Evolutionary conservation across 345 rosid genomes (phyloP).

Genomic region (Citrus medica): DNA sequence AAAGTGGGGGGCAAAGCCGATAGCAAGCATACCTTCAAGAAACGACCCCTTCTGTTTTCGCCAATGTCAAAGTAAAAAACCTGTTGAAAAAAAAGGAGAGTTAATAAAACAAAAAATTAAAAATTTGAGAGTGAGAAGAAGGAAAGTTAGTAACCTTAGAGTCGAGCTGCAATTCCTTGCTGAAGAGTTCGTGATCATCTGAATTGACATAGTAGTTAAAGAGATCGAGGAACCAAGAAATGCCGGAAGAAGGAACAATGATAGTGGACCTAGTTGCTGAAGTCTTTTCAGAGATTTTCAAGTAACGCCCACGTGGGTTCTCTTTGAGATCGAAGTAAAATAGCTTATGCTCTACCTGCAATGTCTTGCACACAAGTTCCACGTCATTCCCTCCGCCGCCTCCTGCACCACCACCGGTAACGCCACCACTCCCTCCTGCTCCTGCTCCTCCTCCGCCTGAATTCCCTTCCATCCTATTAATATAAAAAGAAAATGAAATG

Average conservation of each 20-base stretch:
- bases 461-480: constrained; percentile 49
- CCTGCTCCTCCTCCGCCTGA: constrained; percentile 33
- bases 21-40: constrained; percentile 62
- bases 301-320: constrained; percentile 93
- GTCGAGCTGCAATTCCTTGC: constrained; percentile 98
- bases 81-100: constrained; percentile 22
- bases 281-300: constrained; percentile 96
- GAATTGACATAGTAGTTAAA: constrained; percentile 93
- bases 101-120: not conserved
- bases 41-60: constrained; percentile 92
- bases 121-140: not conserved
- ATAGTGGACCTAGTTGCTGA: constrained; percentile 99
- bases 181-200: constrained; percentile 81
- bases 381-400: constrained; percentile 67
- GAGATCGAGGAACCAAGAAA: constrained; percentile 98
- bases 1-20: not conserved
- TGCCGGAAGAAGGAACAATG: constrained; percentile 94
- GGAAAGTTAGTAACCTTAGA: constrained; percentile 54
- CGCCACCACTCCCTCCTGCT: constrained; percentile 14
- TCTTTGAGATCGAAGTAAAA: constrained; percentile 95
- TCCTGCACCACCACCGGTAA: constrained; percentile 4
- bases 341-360: constrained; percentile 96
- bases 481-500: not conserved
- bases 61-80: constrained; percentile 97
- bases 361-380: constrained; percentile 91